phyloP scores from a whole-genome alignment of 106 monocot species.

The Hemerocallis citrina region DNA sequence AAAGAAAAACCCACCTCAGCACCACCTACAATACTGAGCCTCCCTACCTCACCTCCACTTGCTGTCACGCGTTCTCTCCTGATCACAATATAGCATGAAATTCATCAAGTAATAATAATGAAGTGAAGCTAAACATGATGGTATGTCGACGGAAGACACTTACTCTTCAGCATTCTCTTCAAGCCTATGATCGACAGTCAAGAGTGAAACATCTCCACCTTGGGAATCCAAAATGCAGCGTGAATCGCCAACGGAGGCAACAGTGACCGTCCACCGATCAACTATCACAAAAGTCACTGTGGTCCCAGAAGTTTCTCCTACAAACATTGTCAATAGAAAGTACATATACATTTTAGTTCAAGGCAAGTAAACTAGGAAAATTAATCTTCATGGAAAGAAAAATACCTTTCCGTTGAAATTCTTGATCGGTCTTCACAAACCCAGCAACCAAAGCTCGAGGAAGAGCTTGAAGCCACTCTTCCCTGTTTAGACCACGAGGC shows the following conservation, averaged over 20 bases:
- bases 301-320: conserved; percentile 86
- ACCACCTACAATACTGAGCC: conserved; percentile 71
- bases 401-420: conserved; percentile 35
- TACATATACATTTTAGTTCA: not conserved
- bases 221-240: conserved; percentile 84
- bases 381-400: not conserved
- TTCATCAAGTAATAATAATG: not conserved
- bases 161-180: conserved; percentile 96
- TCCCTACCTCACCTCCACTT: conserved; percentile 78
- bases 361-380: no score
- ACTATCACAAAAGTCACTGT: conserved; percentile 91
- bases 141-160: not conserved
- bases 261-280: conserved; percentile 89
- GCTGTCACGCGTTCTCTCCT: conserved; percentile 72
- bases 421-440: conserved; percentile 66
- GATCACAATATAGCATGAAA: conserved; percentile 1
- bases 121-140: not conserved
- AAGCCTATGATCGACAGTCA: conserved; percentile 88
- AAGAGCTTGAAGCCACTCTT: conserved; percentile 68
- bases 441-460: conserved; percentile 68
- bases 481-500: conserved; percentile 35
- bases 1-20: conserved; percentile 42
- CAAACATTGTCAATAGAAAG: conserved; percentile 2
- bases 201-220: conserved; percentile 57
- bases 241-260: conserved; percentile 90